Conservation (phyloP, 73 alveolate species). For the Stentor coeruleus region DNA sequence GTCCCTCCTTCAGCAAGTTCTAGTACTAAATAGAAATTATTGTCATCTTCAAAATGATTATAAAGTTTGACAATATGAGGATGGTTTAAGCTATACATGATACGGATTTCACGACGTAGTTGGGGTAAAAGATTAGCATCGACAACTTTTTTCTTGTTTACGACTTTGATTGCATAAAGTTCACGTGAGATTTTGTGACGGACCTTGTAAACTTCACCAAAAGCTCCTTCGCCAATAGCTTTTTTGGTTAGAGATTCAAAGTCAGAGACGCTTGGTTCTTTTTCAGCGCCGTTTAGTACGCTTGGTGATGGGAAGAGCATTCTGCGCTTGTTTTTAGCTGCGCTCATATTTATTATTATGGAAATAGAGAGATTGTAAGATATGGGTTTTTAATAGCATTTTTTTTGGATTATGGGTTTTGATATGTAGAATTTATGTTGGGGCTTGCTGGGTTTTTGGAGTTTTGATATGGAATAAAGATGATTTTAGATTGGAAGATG, state of each 20-base stretch:
- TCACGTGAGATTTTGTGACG: constrained; percentile 66
- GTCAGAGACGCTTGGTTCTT: constrained; percentile 14
- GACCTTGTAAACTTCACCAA: constrained; percentile 77
- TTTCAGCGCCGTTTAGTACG: constrained; percentile 24
- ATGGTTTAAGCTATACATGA: constrained; percentile 85
- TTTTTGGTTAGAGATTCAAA: constrained; percentile 11
- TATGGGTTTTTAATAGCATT: no score
- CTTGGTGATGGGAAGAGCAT: constrained; percentile 29
- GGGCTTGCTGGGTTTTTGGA: no score
- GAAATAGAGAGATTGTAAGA: no score
- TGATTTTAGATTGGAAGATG: no score
- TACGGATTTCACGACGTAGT: constrained; percentile 81
- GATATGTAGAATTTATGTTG: no score
- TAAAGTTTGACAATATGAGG: constrained; percentile 81
- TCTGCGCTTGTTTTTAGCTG: not conserved
- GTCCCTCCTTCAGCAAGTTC: constrained; percentile 59
- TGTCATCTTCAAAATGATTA: constrained; percentile 87
- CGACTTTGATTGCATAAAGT: constrained; percentile 73
- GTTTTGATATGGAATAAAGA: no score
- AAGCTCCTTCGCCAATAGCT: constrained; percentile 73
- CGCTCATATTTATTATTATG: not conserved
- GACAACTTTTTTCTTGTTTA: constrained; percentile 65
- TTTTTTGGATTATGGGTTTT: no score
- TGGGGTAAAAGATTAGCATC: constrained; percentile 28
- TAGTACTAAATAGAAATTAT: constrained; percentile 73